A percentile compares a stretch with the other conserved stretches of the same genome.
These are phyloP conservation scores for Hypoxylon lienhwacheense DNA, from an alignment of 495 filamentous ascomycete species.

Conservation along the genomic window DNA sequence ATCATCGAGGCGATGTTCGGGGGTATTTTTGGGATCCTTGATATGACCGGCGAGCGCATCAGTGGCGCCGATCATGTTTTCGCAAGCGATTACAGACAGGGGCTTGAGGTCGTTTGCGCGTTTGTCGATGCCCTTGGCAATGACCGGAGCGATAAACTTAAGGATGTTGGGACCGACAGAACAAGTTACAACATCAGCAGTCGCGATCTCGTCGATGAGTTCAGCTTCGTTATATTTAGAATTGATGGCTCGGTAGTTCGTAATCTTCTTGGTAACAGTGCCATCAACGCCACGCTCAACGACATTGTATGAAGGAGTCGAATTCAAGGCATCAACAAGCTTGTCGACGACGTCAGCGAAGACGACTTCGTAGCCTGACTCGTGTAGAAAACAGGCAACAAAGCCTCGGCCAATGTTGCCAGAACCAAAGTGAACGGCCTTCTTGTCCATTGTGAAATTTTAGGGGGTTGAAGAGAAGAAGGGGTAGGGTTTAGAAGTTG, in stretches of 20 bases:
- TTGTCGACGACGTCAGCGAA: constrained; percentile 90
- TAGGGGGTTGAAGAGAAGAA: neutral
- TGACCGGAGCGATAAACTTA: constrained; percentile 90
- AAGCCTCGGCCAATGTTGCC: constrained; percentile 79
- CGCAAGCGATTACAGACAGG: constrained; percentile 91
- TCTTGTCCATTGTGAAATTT: constrained; percentile 61
- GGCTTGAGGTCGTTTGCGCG: constrained; percentile 68
- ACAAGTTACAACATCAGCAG: constrained; percentile 89
- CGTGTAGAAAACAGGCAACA: constrained; percentile 71
- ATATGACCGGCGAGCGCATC: constrained; percentile 80
- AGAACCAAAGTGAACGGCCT: constrained; percentile 90
- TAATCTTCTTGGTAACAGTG: constrained; percentile 77
- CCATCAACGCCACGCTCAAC: constrained; percentile 89
- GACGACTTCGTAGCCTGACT: constrained; percentile 86
- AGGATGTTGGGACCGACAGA: constrained; percentile 95
- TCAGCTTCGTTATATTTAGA: constrained; percentile 78
- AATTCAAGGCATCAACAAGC: constrained; percentile 75
- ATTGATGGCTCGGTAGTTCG: constrained; percentile 95
- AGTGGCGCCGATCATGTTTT: constrained; percentile 94
- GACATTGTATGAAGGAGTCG: constrained; percentile 76
- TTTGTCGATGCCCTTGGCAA: constrained; percentile 84
- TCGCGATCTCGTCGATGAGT: constrained; percentile 79
- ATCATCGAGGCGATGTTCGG: constrained; percentile 58
- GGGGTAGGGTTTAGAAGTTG: too few species aligned
- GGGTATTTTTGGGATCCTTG: constrained; percentile 68